These are phyloP conservation scores for Telfairia occidentalis DNA, from an alignment of 331 rosid species.

Conservation along the genomic window DNA sequence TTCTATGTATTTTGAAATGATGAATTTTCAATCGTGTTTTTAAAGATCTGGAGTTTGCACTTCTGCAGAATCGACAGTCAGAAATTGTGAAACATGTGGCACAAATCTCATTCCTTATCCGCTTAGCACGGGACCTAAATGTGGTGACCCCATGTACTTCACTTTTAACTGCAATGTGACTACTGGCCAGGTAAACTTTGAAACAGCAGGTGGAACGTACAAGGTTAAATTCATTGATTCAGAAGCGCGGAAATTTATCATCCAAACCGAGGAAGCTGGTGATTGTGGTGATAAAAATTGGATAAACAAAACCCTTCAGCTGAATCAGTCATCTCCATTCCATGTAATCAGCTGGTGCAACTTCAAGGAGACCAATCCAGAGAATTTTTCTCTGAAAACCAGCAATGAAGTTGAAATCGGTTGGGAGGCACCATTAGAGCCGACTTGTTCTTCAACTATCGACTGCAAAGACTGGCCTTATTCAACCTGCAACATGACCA, in stretches of 20 bases:
- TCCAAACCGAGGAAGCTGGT: slow-evolving; percentile 27
- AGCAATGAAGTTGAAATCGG: slow-evolving; percentile 40
- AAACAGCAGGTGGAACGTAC: slow-evolving; percentile 30
- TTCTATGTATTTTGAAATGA: not conserved
- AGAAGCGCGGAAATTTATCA: slow-evolving; percentile 27
- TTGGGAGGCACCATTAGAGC: slow-evolving; percentile 43
- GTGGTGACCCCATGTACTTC: slow-evolving; percentile 47
- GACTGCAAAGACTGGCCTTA: slow-evolving; percentile 62
- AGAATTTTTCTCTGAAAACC: slow-evolving; percentile 3
- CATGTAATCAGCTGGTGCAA: slow-evolving; percentile 33
- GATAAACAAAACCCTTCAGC: slow-evolving; percentile 25
- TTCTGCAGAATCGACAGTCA: slow-evolving; percentile 38
- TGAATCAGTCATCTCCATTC: slow-evolving; percentile 46
- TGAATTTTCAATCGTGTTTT: not conserved
- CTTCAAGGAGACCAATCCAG: slow-evolving; percentile 19
- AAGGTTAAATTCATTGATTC: slow-evolving; percentile 39
- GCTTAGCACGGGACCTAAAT: slow-evolving; percentile 43
- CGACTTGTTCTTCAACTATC: slow-evolving; percentile 32
- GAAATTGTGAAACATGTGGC: slow-evolving; percentile 53
- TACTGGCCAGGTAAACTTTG: slow-evolving; percentile 40
- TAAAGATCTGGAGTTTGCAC: slow-evolving; percentile 7
- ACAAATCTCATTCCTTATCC: slow-evolving; percentile 64
- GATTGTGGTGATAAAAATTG: slow-evolving; percentile 24
- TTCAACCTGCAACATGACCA: slow-evolving; percentile 44
- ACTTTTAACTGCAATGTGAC: slow-evolving; percentile 37